These are phyloP conservation scores for Effrenium voratum DNA, from an alignment of 73 alveolate genomes.

Conservation along the genomic window DNA sequence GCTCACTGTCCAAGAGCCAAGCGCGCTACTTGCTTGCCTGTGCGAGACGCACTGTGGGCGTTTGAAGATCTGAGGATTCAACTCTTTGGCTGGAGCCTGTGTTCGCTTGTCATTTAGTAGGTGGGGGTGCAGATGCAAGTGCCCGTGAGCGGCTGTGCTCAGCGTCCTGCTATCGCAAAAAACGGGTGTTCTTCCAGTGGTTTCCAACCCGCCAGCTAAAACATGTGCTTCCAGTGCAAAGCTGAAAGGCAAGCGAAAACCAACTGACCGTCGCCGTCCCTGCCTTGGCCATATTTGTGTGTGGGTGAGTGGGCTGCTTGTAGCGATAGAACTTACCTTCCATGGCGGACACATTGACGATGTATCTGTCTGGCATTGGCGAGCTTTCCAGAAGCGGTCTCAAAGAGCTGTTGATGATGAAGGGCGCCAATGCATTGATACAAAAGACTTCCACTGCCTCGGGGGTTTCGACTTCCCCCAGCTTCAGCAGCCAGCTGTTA, in stretches of 20 bases:
- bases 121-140: no score
- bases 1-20: no score
- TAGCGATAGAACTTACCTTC: conserved; percentile 95
- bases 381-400: conserved; percentile 94
- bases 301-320: conserved; percentile 95
- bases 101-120: no score
- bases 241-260: background rate
- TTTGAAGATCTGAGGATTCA: no score
- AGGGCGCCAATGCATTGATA: conserved; percentile 95
- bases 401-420: conserved; percentile 94
- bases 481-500: conserved; percentile 89
- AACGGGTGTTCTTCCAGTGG: no score
- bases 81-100: no score
- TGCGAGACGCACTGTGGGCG: no score
- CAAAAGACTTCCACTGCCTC: conserved; percentile 93
- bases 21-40: no score
- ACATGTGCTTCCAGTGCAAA: background rate
- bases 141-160: no score
- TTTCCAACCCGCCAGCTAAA: background rate
- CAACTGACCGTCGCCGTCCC: background rate
- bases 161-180: no score
- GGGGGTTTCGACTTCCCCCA: conserved; percentile 95
- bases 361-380: conserved; percentile 94
- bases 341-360: conserved; percentile 95
- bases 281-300: conserved; percentile 96